Evolutionary conservation across 2,329 filamentous ascomycete species (phyloP).

Genomic region (Trichoderma endophyticum): DNA sequence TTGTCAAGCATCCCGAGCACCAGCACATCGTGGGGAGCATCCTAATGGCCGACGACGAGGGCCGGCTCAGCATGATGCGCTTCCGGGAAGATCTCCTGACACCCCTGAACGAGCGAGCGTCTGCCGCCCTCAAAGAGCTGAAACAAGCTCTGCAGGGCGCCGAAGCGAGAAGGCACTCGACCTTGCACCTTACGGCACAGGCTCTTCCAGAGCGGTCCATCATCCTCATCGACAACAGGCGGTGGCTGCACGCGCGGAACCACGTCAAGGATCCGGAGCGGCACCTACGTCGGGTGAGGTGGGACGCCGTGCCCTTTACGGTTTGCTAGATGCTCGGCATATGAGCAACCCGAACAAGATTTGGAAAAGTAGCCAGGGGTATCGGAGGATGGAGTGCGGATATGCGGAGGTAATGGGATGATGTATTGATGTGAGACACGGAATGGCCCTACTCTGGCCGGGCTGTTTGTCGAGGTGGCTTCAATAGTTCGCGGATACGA

Average conservation of each 20-base stretch:
- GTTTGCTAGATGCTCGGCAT: neutral
- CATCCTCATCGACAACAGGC: conserved; percentile 34
- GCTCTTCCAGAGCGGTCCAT: conserved; percentile 30
- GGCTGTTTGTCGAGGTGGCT: neutral
- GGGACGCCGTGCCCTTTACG: conserved; percentile 31
- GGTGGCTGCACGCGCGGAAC: conserved; percentile 36
- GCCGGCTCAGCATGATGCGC: conserved; percentile 25
- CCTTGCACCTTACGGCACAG: conserved; percentile 27
- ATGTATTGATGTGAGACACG: neutral
- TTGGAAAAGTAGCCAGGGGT: neutral
- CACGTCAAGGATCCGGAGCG: conserved; percentile 33
- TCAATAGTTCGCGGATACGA: neutral
- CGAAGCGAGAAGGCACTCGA: conserved; percentile 20
- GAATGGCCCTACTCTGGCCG: neutral
- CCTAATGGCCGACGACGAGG: conserved; percentile 12
- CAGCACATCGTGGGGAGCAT: conserved; percentile 26
- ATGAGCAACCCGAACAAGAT: neutral
- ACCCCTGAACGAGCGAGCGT: conserved; percentile 26
- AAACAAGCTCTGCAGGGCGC: conserved; percentile 20
- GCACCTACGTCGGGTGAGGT: conserved; percentile 35
- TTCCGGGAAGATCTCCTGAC: conserved; percentile 34
- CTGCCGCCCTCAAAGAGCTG: conserved; percentile 27
- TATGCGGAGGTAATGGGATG: neutral
- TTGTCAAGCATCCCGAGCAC: conserved; percentile 29
- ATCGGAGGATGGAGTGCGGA: neutral